phyloP scores from a whole-genome alignment of 2,329 filamentous ascomycete genomes.

The Purpureocillium takamizusanense region DNA sequence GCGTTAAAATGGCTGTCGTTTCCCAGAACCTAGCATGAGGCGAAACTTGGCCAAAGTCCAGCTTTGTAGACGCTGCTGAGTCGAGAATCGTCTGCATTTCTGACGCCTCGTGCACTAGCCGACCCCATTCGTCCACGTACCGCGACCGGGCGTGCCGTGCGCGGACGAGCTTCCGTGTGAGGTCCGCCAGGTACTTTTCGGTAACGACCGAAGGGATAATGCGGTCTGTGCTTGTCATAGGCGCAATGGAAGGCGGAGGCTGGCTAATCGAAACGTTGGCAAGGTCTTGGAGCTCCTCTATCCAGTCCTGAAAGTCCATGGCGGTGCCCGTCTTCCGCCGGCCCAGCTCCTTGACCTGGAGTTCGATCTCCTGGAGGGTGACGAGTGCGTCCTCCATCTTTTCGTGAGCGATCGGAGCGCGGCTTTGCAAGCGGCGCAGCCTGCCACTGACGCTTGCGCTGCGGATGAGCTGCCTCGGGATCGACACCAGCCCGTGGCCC shows the following conservation, averaged over 20 bases:
- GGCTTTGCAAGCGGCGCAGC: conserved; percentile 64
- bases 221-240: conserved; percentile 32
- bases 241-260: conserved; percentile 31
- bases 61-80: conserved; percentile 67
- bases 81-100: conserved; percentile 77
- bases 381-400: conserved; percentile 77
- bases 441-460: conserved; percentile 69
- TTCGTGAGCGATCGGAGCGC: conserved; percentile 77
- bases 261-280: conserved; percentile 58
- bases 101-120: conserved; percentile 63
- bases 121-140: conserved; percentile 80
- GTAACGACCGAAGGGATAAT: conserved; percentile 76
- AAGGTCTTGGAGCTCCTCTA: conserved; percentile 82
- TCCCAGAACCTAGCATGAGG: conserved; percentile 46
- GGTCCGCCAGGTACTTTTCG: conserved; percentile 82
- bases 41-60: conserved; percentile 61
- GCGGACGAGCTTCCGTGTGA: conserved; percentile 73
- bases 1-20: conserved; percentile 57
- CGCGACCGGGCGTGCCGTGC: conserved; percentile 76
- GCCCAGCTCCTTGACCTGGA: conserved; percentile 69
- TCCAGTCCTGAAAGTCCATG: conserved; percentile 78
- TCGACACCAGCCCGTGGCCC: conserved; percentile 90
- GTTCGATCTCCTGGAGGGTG: conserved; percentile 71
- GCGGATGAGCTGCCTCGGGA: conserved; percentile 72
- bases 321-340: conserved; percentile 73